phyloP scores from a whole-genome alignment of 225 moss, liverwort and hornwort species.

The Pseudoscleropodium purum region DNA sequence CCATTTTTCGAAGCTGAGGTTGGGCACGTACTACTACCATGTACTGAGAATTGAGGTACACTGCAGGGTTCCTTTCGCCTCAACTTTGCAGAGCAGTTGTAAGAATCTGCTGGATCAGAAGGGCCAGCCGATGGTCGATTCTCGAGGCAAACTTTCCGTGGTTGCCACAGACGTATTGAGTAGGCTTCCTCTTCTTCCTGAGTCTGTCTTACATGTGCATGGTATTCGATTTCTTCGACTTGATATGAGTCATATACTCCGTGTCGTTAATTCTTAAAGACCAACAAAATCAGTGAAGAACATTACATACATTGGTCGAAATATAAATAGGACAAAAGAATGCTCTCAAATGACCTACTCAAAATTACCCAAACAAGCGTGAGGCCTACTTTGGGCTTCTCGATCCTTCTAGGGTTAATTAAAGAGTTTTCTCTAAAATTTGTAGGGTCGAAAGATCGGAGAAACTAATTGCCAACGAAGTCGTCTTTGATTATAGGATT shows the following conservation, averaged over 20 bases:
- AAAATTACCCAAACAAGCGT: background rate
- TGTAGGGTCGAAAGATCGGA: background rate
- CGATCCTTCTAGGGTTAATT: background rate
- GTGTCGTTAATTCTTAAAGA: background rate
- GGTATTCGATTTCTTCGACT: background rate
- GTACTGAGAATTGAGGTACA: background rate
- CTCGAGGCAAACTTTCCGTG: conserved; percentile 37
- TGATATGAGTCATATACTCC: background rate
- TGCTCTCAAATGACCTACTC: no score
- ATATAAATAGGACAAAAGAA: background rate
- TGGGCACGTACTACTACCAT: background rate
- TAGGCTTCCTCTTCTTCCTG: conserved; percentile 11
- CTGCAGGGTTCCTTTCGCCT: conserved; percentile 60
- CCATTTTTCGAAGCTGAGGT: background rate
- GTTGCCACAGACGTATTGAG: conserved; percentile 72
- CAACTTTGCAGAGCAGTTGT: conserved; percentile 65
- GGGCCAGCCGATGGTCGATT: conserved; percentile 70
- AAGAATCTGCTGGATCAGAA: conserved; percentile 67
- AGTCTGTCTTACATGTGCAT: background rate
- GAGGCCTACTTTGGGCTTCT: background rate
- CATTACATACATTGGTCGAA: background rate
- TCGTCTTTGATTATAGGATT: background rate
- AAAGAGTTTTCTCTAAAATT: background rate
- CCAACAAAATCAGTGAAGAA: background rate
- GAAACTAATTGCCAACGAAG: background rate